phyloP scores from a whole-genome alignment of 257 asterid species.

The Nemophila menziesii region DNA sequence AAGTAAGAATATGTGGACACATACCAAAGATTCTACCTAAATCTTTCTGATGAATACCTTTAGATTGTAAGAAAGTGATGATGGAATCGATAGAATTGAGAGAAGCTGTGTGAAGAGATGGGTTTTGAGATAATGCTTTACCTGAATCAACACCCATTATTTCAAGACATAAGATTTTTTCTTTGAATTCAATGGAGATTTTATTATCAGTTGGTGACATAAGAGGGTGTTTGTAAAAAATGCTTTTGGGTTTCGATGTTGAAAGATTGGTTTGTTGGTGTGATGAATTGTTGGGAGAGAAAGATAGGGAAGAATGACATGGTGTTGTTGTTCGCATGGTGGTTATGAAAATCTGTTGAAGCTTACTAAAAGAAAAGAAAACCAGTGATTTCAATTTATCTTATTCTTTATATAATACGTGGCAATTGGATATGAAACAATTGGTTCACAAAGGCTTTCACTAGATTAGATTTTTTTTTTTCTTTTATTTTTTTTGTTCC shows the following conservation, averaged over 20 bases:
- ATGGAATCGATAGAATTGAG: slow-evolving; percentile 59
- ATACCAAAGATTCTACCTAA: slow-evolving; percentile 68
- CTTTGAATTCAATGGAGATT: slow-evolving; percentile 75
- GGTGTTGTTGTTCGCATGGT: slow-evolving; percentile 30
- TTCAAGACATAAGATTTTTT: slow-evolving; percentile 80
- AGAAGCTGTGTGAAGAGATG: slow-evolving; percentile 50
- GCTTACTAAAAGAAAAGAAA: too few relatives aligned
- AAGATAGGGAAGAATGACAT: slow-evolving; percentile 35
- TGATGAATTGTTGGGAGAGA: slow-evolving; percentile 23
- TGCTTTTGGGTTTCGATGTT: slow-evolving; percentile 40
- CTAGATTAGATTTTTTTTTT: too few relatives aligned
- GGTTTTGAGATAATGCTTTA: slow-evolving; percentile 69
- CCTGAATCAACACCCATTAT: slow-evolving; percentile 90
- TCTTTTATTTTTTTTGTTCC: too few relatives aligned
- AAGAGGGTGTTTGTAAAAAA: slow-evolving; percentile 62
- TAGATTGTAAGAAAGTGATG: slow-evolving; percentile 63
- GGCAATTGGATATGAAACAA: too few relatives aligned
- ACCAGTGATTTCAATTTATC: too few relatives aligned
- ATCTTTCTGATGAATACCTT: slow-evolving; percentile 77
- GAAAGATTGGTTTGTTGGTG: slow-evolving; percentile 17
- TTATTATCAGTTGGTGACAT: slow-evolving; percentile 48
- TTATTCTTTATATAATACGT: too few relatives aligned
- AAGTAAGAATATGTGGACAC: slow-evolving; percentile 69
- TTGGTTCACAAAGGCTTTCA: too few relatives aligned
- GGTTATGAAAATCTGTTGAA: too few relatives aligned